phyloP scores from a whole-genome alignment of 2,329 filamentous ascomycete genomes.

The Penicillium sp. region DNA sequence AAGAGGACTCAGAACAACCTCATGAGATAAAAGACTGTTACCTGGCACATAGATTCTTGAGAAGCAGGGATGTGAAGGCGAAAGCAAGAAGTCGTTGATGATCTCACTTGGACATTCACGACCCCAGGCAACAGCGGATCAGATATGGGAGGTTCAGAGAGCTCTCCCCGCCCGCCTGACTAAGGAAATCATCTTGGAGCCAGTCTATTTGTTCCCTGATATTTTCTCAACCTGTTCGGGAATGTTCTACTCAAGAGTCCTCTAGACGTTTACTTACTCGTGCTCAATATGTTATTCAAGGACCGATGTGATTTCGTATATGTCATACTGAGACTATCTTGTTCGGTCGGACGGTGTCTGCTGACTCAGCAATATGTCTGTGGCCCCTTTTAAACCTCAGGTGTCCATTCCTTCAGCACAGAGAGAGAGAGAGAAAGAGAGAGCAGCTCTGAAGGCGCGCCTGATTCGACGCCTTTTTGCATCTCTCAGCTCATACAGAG shows the following conservation, averaged over 20 bases:
- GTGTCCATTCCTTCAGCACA: not conserved
- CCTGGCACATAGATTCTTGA: constrained; percentile 9
- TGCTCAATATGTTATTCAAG: no score
- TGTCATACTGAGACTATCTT: no score
- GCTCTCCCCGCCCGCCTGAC: constrained; percentile 9
- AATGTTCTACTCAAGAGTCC: no score
- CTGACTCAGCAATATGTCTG: constrained; percentile 4
- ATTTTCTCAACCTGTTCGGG: no score
- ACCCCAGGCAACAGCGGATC: constrained; percentile 27
- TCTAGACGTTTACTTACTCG: no score
- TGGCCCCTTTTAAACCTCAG: not conserved
- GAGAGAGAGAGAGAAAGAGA: not conserved
- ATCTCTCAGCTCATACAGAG: not conserved
- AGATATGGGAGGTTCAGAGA: constrained; percentile 8
- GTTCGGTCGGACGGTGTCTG: no score
- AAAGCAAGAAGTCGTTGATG: constrained; percentile 12
- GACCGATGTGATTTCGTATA: no score
- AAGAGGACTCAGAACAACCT: constrained; percentile 5
- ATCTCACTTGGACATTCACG: constrained; percentile 7
- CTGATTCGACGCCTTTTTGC: not conserved
- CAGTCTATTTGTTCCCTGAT: no score
- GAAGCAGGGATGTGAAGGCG: not conserved
- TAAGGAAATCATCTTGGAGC: no score
- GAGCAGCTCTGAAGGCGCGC: not conserved
- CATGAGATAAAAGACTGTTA: constrained; percentile 10